Evolutionary conservation across 2,329 filamentous ascomycete genomes (phyloP).

Genomic region (Esteya vermicola): DNA sequence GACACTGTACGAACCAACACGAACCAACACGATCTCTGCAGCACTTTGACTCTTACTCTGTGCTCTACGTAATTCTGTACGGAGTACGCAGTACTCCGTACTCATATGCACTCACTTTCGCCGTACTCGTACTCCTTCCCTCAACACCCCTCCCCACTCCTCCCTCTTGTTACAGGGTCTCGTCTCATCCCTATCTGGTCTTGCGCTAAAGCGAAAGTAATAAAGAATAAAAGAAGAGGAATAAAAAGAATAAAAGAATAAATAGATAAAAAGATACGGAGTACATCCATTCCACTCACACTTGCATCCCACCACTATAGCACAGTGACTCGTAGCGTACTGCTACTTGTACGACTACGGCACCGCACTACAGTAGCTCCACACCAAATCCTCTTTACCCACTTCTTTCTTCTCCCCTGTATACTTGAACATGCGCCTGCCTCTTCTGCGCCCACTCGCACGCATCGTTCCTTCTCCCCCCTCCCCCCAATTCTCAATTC

Average conservation of each 20-base stretch:
- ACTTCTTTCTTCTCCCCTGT: not conserved
- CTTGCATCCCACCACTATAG: too few relatives aligned
- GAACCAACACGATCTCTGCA: not conserved
- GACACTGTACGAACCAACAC: not conserved
- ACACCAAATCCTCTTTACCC: slow-evolving; percentile 1
- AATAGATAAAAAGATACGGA: not conserved
- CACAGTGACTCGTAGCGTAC: too few relatives aligned
- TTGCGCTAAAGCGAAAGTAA: not conserved
- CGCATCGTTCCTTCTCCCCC: not conserved
- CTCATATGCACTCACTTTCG: not conserved
- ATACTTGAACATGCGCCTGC: not conserved
- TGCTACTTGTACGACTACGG: not conserved
- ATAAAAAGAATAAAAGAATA: not conserved
- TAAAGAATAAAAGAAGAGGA: not conserved
- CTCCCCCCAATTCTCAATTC: slow-evolving; percentile 2
- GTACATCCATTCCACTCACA: too few relatives aligned
- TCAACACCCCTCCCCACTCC: too few relatives aligned
- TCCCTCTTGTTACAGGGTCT: slow-evolving; percentile 1
- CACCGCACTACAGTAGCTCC: slow-evolving; percentile 1
- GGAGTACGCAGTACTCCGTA: too few relatives aligned
- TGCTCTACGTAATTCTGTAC: too few relatives aligned
- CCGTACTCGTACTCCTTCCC: too few relatives aligned
- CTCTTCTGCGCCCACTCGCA: not conserved
- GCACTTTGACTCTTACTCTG: not conserved
- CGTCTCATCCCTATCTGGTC: slow-evolving; percentile 5